Evolutionary conservation across 2,329 filamentous ascomycete species (phyloP).

Genomic region (Corniculantispora saksenae): DNA sequence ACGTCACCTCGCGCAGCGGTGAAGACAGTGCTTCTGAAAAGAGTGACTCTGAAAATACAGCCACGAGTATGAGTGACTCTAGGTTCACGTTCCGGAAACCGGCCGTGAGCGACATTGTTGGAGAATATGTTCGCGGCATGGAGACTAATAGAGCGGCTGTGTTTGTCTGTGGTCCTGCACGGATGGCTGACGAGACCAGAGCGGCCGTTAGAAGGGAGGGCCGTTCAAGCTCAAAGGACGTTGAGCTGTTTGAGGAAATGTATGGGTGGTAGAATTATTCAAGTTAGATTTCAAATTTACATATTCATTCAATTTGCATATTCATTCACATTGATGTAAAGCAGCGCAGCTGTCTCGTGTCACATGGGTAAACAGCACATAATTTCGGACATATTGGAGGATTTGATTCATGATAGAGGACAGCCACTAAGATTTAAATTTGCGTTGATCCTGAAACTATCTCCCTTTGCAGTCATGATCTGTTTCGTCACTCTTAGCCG

Average conservation of each 20-base stretch:
- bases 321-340: not conserved
- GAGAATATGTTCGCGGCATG: conserved; percentile 25
- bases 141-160: conserved; percentile 31
- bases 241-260: conserved; percentile 36
- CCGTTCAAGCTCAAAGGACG: conserved; percentile 23
- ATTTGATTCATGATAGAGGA: not conserved
- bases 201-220: conserved; percentile 30
- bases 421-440: not conserved
- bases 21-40: conserved; percentile 2
- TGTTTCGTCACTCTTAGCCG: not conserved
- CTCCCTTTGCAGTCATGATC: not conserved
- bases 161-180: conserved; percentile 38
- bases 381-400: not conserved
- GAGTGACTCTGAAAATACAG: conserved; percentile 15
- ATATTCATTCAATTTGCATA: not conserved
- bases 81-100: conserved; percentile 27
- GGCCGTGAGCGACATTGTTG: conserved; percentile 31
- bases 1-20: conserved; percentile 22
- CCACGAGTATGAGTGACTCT: not conserved
- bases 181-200: conserved; percentile 39
- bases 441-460: not conserved
- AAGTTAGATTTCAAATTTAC: not conserved
- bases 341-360: not conserved
- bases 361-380: not conserved
- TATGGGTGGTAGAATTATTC: conserved; percentile 31